Evolutionary conservation across 495 filamentous ascomycete species (phyloP), one percentile per base, ranked within the genome.

Genomic region (Tuber microsphaerosporum): DNA sequence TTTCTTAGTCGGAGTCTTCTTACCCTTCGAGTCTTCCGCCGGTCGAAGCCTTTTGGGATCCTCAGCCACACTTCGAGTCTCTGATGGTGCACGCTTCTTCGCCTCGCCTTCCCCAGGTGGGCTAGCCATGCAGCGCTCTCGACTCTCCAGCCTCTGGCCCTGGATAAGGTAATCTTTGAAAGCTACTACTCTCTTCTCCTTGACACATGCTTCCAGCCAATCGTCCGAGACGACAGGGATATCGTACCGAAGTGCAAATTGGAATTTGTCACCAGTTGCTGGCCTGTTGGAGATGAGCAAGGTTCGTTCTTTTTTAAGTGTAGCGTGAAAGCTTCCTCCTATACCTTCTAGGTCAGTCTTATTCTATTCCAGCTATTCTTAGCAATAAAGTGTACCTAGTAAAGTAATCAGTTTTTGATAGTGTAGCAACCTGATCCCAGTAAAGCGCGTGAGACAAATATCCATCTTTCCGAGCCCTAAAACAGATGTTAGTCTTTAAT

Each of bases 141-240:
- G 69, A 45, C 72, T 68, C 22, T 71, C 77, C 43, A 37, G 65
- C 43, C 74, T 77, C 45, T 73, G 69, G 37, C 39, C 68, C 26
- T 48, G 45, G 14, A 82, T 72, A 14, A 78, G 77, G 75, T 85
- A 86, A 56, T 80, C 73, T 26, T 78, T 84, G 69, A 89, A 88
- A 20, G 86, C 81, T 71, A 88, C 86, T 77, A 82, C 86, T 74
- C 86, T 84, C n/a, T 88, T 87, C 48, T 79, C 81, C 70, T 85
- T 84, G n/a, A 97, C 89, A 79, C 91, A 94, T 71, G 89, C 88
- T 89, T 91, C 93, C 4, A 99, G 85, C 95, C 95, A 99, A 20
- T 89, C 89, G 7, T 87, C 87, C 9, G 87, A 89, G 31, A 98
- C 92, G 2, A 93, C 89, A 39, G 93, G 92, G 12, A 97, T 90